Base-by-base conservation (phyloP, 1,284 basidiomycete genomes). In the Ustilago vetiveriae region DNA sequence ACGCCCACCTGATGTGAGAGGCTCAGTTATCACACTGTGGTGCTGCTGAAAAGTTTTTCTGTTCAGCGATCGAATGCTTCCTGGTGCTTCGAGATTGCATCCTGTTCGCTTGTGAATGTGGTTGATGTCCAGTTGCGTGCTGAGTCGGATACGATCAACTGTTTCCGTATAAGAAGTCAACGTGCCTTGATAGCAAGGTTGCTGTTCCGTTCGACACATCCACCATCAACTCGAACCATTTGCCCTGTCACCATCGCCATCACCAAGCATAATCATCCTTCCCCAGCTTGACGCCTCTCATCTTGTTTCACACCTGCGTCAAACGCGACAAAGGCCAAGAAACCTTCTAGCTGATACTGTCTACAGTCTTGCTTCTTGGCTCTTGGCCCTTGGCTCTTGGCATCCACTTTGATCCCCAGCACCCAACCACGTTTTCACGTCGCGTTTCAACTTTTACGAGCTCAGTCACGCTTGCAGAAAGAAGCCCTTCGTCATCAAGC, bases 401-500 rank as follows among this genome's bases (percentile, higher is more conserved):
- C 46, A 36, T 48, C 46, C 45, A 47, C 45, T 22, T 27, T 46
- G 0, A 10, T 32, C 21, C 42, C 22, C 11, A 7, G 14, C 42
- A 29, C 14, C 10, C 30, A 2, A 23, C 17, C 21, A 9, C 2
- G 17, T 6, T 11, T 29, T 14, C 21, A 13, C 33, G 10, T 9
- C 16, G 32, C 32, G 27, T n/a, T 13, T 42, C 10, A n/a, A 37
- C 19, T 14, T n/a, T 27, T 46, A 14, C 22, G 22, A 35, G 17
- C 27, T n/a, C 19, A 32, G n/a, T 29, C 26, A 6, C 30, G n/a
- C n/a, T n/a, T n/a, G n/a, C n/a, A n/a, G n/a, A n/a, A n/a, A n/a
- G n/a, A n/a, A n/a, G n/a, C n/a, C n/a, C n/a, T n/a, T 47, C 35
- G 45, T 47, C 36, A 38, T 46, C 44, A 24, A 45, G 43, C 43